Base-by-base conservation (phyloP, 2,329 filamentous ascomycete genomes). In the Cordyceps militaris region DNA sequence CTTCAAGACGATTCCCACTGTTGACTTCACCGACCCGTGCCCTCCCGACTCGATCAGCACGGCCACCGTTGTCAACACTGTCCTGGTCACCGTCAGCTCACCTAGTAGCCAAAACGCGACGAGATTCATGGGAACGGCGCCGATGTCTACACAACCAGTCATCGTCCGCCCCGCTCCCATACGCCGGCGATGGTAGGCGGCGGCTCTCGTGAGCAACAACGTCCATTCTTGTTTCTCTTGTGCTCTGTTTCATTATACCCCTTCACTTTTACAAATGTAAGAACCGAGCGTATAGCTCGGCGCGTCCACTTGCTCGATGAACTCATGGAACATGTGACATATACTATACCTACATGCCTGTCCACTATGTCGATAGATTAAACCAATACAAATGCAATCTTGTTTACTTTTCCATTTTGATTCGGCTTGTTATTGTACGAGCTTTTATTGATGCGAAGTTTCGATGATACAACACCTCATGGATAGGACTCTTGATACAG, bases 31-130 rank as follows among this genome's bases (percentile, higher is more conserved):
- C 16, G 63, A 63, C 23, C 61, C 61, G 21, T 71, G 67, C 54
- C 52, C 63, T 14, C 47, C 55, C 13, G 58, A 65, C 23, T 68
- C 66, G 5, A 71, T 70, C 26, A 69, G 65, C 43, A 65, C 71
- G 24, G 60, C 66, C 11, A 73, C 71, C 14, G 63, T 68, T 34
- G 74, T 69, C 61, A 73, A 72, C 63, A 74, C 71, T 1, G 63
- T 73, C n/a, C 59, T 66, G 16, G 64, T 69, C 57, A 73, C 70
- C 6, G 63, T 70, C 30, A 59, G 49, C 32, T 13, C n/a, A 2
- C 13, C 13, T 10, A n/a, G 42, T 16, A 21, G 19, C 32, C 24
- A 40, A 4, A 28, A 46, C 28, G 24, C 55, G 14, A 57, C 38
- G 36, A 43, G n/a, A 24, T 7, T 30, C 14, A n/a, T n/a, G n/a